Conservation (phyloP, 2,329 filamentous ascomycete species). For the Aspergillus candidus region DNA sequence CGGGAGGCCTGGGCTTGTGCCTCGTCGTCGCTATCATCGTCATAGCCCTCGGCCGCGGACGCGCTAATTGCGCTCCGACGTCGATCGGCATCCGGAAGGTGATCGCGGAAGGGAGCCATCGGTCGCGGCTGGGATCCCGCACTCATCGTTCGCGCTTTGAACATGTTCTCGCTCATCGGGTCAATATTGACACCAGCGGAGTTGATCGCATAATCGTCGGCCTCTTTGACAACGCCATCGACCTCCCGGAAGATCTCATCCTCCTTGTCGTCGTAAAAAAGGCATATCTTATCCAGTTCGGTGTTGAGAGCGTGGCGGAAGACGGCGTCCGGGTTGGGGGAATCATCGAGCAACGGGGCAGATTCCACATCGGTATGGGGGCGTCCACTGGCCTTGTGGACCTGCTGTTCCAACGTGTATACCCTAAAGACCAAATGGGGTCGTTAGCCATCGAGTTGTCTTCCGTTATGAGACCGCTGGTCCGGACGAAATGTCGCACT, state of each 20-base stretch:
- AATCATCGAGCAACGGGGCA: conserved; percentile 67
- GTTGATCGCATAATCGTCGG: conserved; percentile 61
- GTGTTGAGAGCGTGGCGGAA: conserved; percentile 77
- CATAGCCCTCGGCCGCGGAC: conserved; percentile 49
- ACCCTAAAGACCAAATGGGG: conserved; percentile 53
- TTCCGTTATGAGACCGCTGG: not conserved
- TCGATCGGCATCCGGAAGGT: conserved; percentile 42
- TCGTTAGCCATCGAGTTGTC: conserved; percentile 3
- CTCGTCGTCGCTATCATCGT: conserved; percentile 50
- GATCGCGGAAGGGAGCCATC: conserved; percentile 49
- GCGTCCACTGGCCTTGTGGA: conserved; percentile 54
- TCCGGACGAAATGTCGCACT: conserved; percentile 5
- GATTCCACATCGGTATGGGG: conserved; percentile 68
- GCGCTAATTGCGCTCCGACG: conserved; percentile 41
- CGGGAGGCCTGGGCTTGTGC: conserved; percentile 45
- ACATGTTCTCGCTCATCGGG: conserved; percentile 37
- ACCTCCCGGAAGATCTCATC: conserved; percentile 78
- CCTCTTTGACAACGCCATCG: conserved; percentile 67
- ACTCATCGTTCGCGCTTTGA: conserved; percentile 37
- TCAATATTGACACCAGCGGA: conserved; percentile 40
- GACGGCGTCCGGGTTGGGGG: conserved; percentile 67
- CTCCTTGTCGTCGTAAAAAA: conserved; percentile 87
- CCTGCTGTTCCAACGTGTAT: conserved; percentile 85
- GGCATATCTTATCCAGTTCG: conserved; percentile 88
- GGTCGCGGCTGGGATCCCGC: conserved; percentile 38